Evolutionary conservation across 2,329 filamentous ascomycete species (phyloP).

Genomic region (Fusarium cyanostomum): DNA sequence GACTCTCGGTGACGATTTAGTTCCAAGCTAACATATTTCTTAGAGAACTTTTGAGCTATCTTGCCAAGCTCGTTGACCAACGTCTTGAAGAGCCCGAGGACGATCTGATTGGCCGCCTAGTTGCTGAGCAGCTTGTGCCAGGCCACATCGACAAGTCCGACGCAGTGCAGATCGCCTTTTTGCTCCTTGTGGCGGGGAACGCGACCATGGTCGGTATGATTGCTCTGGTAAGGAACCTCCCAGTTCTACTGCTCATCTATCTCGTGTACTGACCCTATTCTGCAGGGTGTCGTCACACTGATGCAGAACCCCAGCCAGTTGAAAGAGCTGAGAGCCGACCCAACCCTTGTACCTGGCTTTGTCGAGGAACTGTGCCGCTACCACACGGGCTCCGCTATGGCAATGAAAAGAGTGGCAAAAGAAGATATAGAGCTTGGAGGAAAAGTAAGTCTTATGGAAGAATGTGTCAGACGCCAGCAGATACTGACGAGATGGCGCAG

Average conservation of each 20-base stretch:
- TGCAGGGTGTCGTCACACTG: constrained; percentile 54
- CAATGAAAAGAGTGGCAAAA: constrained; percentile 58
- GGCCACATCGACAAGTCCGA: constrained; percentile 53
- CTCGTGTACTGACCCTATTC: not conserved
- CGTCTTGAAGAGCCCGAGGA: constrained; percentile 51
- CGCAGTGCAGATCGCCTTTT: constrained; percentile 57
- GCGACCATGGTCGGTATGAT: constrained; percentile 63
- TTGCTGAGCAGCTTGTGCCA: constrained; percentile 51
- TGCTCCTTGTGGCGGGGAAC: constrained; percentile 61
- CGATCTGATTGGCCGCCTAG: constrained; percentile 57
- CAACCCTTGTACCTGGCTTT: constrained; percentile 49
- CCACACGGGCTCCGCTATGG: constrained; percentile 57
- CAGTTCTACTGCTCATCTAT: not conserved
- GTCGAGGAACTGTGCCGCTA: constrained; percentile 60
- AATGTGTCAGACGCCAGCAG: not conserved
- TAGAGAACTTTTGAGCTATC: constrained; percentile 55
- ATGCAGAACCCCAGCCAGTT: constrained; percentile 55
- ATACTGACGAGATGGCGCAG: constrained; percentile 26
- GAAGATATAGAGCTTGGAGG: constrained; percentile 56
- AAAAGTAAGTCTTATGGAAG: constrained; percentile 41
- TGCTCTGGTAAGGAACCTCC: constrained; percentile 46
- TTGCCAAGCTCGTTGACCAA: constrained; percentile 53
- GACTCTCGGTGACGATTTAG: not conserved
- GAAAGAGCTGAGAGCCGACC: constrained; percentile 51
- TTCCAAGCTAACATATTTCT: not conserved